A percentile compares a stretch with the other conserved stretches of the same genome.
Evolutionary conservation across 768 basidiomycete species (phyloP).

Genomic region (Dentipellis sp.): DNA sequence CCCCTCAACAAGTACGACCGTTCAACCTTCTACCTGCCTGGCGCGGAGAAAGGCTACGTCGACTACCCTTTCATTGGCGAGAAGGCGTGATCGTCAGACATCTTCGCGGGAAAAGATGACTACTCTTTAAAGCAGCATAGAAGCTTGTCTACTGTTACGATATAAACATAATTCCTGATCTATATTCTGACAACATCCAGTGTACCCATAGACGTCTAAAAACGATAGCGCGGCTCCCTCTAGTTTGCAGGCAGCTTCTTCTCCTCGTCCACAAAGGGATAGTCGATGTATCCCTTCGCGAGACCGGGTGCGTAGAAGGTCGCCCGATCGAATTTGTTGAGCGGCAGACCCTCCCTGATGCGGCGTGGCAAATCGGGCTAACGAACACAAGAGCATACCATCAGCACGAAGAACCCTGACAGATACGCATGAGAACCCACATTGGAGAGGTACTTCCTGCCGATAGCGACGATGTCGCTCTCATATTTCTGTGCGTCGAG

Average conservation of each 20-base stretch:
- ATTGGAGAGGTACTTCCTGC: constrained; percentile 18
- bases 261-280: background rate
- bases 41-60: constrained; percentile 1
- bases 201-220: no score
- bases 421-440: constrained; percentile 13
- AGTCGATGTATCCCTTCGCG: constrained; percentile 7
- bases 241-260: no score
- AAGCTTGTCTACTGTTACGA: no score
- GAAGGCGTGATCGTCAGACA: no score
- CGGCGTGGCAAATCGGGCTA: constrained; percentile 12
- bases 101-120: no score
- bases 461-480: constrained; percentile 16
- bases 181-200: no score
- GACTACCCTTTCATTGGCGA: constrained; percentile 2
- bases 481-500: constrained; percentile 9
- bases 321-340: constrained; percentile 1
- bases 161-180: no score
- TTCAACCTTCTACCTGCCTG: background rate
- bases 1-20: constrained; percentile 2
- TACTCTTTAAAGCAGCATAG: no score
- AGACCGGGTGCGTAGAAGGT: constrained; percentile 1
- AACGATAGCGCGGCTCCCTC: no score
- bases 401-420: background rate
- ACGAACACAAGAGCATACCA: background rate
- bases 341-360: background rate